phyloP scores from a whole-genome alignment of 257 asterid species.

The Solanum bukasovii region DNA sequence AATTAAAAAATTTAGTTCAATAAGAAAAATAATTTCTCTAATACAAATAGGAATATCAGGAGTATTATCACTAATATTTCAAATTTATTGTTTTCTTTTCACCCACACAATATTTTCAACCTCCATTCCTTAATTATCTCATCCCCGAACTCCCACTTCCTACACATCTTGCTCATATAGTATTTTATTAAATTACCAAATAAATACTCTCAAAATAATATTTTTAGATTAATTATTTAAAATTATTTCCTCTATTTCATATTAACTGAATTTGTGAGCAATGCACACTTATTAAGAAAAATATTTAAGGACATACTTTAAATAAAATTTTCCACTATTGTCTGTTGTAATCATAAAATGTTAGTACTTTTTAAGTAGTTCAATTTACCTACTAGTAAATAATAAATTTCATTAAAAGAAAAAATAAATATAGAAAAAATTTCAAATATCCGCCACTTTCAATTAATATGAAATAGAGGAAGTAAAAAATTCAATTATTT shows the following conservation, averaged over 20 bases:
- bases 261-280: no score
- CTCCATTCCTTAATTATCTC: background rate
- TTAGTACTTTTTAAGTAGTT: no score
- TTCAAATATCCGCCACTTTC: background rate
- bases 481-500: background rate
- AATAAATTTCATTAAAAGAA: background rate
- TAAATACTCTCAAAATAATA: no score
- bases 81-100: no score
- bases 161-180: background rate
- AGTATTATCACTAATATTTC: no score
- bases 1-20: no score
- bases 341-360: background rate
- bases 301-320: no score
- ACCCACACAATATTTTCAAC: background rate
- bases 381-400: background rate
- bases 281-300: background rate
- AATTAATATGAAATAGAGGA: no score
- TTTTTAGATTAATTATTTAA: no score
- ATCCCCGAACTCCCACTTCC: background rate
- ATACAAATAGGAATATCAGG: background rate
- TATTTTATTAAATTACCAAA: background rate
- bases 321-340: background rate
- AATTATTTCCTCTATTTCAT: accelerated
- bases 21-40: no score
- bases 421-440: no score